phyloP scores from a whole-genome alignment of 2,329 filamentous ascomycete genomes.

The Fusarium tjaetaba region DNA sequence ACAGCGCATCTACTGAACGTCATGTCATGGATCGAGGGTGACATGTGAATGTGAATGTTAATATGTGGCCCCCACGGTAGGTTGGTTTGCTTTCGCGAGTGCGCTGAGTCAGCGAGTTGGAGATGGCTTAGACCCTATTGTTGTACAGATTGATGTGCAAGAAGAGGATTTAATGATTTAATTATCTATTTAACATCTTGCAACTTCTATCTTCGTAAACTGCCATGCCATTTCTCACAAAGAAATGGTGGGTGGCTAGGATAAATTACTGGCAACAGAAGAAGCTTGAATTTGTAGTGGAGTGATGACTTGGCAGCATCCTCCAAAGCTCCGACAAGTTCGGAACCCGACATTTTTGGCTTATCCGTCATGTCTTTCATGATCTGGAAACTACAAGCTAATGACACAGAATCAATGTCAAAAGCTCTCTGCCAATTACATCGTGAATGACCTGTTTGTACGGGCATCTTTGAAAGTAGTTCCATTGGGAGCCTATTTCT shows the following conservation, averaged over 20 bases:
- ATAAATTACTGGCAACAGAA: neutral
- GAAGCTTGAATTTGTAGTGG: neutral
- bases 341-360: neutral
- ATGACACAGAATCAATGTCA: neutral
- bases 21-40: slow-evolving; percentile 19
- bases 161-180: neutral
- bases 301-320: neutral
- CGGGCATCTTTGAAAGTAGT: neutral
- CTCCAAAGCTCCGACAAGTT: neutral
- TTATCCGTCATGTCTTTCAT: neutral
- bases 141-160: neutral
- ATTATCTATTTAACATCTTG: neutral
- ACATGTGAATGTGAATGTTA: slow-evolving; percentile 36
- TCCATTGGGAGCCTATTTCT: neutral
- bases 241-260: neutral
- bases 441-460: neutral
- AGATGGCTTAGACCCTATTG: neutral
- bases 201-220: neutral
- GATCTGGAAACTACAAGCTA: too few species aligned
- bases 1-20: slow-evolving; percentile 35
- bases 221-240: neutral
- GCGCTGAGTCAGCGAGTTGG: slow-evolving; percentile 20
- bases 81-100: neutral
- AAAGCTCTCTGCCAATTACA: neutral
- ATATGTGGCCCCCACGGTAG: slow-evolving; percentile 26